Evolutionary conservation across 768 basidiomycete species (phyloP), one percentile per base, ranked within the genome.

Genomic region (Botryobasidium botryosum): DNA sequence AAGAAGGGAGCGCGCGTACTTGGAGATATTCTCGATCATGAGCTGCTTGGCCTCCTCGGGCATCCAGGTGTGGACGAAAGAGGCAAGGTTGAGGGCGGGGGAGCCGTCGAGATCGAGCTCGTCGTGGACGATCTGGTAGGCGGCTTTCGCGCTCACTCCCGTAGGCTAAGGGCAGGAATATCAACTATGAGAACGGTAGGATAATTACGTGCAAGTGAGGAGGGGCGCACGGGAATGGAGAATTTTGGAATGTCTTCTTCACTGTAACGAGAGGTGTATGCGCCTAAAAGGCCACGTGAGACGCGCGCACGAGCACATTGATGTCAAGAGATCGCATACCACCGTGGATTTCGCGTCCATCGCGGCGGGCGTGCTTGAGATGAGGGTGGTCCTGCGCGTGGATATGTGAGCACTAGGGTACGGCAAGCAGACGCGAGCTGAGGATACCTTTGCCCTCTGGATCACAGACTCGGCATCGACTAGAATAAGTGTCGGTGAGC

Each of bases 31-130:
- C 59, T 79, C 77, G 44, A 65, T 49, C 68, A 77, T 72, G 44
- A 79, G 66, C 51, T 68, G 68, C 49, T 70, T 59, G 21, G 66
- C 72, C 32, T 64, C 52, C 7, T 62, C 61, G 25, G 70, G 68
- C 71, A 74, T 75, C 69, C 71, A 75, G 1, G 77, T 79, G 43
- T 75, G 66, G 5, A 79, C 77, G 50, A 79, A 77, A 27, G 44
- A 49, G 26, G 15, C 35, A 12, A 79, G 63, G 58, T 77, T 77
- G 59, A 75, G 69, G 25, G 64, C 59, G 8, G 74, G 71, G 24
- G 64, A 59, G 10, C 74, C 75, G 46, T 74, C 72, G 21, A 75
- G 67, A 37, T 61, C 54, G 40, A 77, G 57, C 61, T 73, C 70
- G 63, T 85, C 83, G 49, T 59, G 59, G 37, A 64, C 46, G 21